A percentile compares a stretch with the other conserved stretches of the same genome.
These are phyloP conservation scores for Rubia balearica DNA, from an alignment of 305 asterid species.

Conservation along the genomic window DNA sequence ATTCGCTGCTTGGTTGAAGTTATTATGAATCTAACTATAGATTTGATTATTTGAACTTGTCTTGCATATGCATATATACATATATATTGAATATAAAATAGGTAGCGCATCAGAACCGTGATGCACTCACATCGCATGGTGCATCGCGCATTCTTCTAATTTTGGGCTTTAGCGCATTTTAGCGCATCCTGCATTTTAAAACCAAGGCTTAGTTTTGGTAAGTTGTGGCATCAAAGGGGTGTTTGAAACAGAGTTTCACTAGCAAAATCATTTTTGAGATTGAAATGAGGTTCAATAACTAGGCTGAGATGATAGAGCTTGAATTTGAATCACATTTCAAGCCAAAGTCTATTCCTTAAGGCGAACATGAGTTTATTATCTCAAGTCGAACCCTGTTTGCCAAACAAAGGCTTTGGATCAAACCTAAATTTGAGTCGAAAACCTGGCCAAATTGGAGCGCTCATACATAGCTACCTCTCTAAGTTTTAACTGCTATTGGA, in stretches of 20 bases:
- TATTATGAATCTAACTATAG: too few relatives aligned
- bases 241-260: background rate
- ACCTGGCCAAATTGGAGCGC: background rate
- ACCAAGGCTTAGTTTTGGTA: background rate
- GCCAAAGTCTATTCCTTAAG: background rate
- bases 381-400: background rate
- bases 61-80: too few relatives aligned
- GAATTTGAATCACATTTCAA: background rate
- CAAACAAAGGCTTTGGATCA: background rate
- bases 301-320: background rate
- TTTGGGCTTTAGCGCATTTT: too few relatives aligned
- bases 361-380: too few relatives aligned
- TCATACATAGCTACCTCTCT: background rate
- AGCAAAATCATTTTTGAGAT: background rate
- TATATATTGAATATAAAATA: too few relatives aligned
- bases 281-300: background rate
- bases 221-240: background rate
- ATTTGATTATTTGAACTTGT: too few relatives aligned
- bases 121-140: too few relatives aligned
- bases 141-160: too few relatives aligned
- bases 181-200: too few relatives aligned
- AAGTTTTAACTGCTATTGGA: background rate
- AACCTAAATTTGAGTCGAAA: background rate
- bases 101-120: too few relatives aligned
- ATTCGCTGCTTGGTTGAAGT: too few relatives aligned